These are phyloP conservation scores for Avena sativa DNA, from an alignment of 176 grass and related monocot genomes.

Conservation along the genomic window DNA sequence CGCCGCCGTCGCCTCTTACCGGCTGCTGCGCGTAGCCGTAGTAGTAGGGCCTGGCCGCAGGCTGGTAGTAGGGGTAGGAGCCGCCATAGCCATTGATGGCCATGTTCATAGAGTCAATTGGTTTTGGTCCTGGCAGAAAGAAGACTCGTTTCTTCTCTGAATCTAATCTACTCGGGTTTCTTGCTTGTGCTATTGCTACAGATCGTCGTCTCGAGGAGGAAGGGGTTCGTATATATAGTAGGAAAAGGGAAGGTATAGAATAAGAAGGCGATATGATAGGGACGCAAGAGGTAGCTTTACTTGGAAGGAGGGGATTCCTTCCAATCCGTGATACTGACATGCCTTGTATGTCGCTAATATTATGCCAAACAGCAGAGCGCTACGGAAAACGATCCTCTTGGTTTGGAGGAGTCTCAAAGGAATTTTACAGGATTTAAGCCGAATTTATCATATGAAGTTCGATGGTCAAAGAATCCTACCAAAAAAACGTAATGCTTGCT, in stretches of 20 bases:
- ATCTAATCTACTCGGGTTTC: background rate
- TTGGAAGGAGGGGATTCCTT: conserved; percentile 53
- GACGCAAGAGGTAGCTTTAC: conserved; percentile 42
- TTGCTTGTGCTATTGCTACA: background rate
- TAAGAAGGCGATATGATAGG: conserved; percentile 24
- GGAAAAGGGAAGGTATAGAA: conserved; percentile 5
- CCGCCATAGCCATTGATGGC: conserved; percentile 29
- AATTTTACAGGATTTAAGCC: too few relatives aligned
- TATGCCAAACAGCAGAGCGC: background rate
- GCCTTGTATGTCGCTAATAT: background rate
- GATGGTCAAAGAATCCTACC: too few relatives aligned
- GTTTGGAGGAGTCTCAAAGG: background rate
- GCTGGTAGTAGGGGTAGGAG: conserved; percentile 55
- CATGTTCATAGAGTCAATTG: conserved; percentile 26
- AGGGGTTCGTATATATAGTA: conserved; percentile 11
- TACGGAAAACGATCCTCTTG: background rate
- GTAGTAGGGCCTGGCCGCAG: conserved; percentile 39
- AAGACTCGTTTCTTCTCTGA: background rate
- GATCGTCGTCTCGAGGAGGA: conserved; percentile 26
- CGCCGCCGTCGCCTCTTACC: conserved; percentile 5
- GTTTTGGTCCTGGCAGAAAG: background rate
- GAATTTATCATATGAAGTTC: too few relatives aligned
- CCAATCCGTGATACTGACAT: background rate
- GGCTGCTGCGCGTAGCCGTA: conserved; percentile 41
- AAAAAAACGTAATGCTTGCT: too few relatives aligned